Percentiles rank a stretch among this genome's conserved stretches.
Evolutionary conservation across 495 filamentous ascomycete genomes (phyloP).

Genomic region (Penicillium mononematosum): DNA sequence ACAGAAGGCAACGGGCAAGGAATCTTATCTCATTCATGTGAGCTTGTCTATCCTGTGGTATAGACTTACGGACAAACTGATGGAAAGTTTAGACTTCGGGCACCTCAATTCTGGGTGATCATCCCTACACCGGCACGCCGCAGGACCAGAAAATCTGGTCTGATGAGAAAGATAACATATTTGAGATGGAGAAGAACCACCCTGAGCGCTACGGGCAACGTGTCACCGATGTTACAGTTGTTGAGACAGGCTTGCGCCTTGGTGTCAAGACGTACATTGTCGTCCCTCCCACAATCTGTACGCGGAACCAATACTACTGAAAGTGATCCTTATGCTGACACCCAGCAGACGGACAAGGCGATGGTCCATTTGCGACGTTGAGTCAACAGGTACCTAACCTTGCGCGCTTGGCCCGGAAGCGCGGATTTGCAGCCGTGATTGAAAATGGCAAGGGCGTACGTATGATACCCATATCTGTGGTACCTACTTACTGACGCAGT

Average conservation of each 20-base stretch:
- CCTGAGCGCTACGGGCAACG: slow-evolving; percentile 47
- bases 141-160: slow-evolving; percentile 36
- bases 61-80: neutral
- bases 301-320: neutral
- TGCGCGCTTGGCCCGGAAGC: slow-evolving; percentile 2
- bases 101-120: slow-evolving; percentile 49
- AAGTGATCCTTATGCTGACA: neutral
- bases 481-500: slow-evolving; percentile 21
- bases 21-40: slow-evolving; percentile 1
- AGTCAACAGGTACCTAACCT: slow-evolving; percentile 8
- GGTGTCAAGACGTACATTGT: slow-evolving; percentile 48
- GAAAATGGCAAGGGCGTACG: slow-evolving; percentile 7
- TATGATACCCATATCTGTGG: neutral
- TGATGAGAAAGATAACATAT: slow-evolving; percentile 44
- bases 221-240: slow-evolving; percentile 45
- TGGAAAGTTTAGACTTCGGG: slow-evolving; percentile 44
- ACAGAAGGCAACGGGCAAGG: slow-evolving; percentile 2
- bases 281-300: slow-evolving; percentile 47
- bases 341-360: slow-evolving; percentile 1
- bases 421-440: slow-evolving; percentile 1
- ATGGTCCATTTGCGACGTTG: slow-evolving; percentile 3
- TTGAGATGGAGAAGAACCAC: slow-evolving; percentile 36
- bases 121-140: slow-evolving; percentile 36
- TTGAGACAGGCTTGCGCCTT: slow-evolving; percentile 35
- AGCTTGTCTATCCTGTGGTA: neutral